A percentile compares a stretch with the other conserved stretches of the same genome.
Evolutionary conservation across 441 rosid species (phyloP).

Genomic region (Adansonia grandidieri): DNA sequence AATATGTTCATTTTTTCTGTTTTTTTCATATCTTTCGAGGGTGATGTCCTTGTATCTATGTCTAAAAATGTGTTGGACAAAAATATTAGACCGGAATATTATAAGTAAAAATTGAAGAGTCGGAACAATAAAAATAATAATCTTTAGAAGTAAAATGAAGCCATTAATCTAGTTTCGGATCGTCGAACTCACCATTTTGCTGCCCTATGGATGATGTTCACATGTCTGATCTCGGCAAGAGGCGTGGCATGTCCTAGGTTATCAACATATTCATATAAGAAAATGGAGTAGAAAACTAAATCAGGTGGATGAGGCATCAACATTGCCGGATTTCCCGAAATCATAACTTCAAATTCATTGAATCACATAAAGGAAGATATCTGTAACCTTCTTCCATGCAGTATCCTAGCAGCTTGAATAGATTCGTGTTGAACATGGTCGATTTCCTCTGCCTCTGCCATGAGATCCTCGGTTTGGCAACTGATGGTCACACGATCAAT

Average conservation of each 20-base stretch:
- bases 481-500: constrained; percentile 30
- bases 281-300: constrained; percentile 27
- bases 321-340: not conserved
- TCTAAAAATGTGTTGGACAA: no score
- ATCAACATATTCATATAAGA: constrained; percentile 63
- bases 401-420: constrained; percentile 57
- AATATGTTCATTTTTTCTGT: no score
- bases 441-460: constrained; percentile 48
- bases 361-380: constrained; percentile 24
- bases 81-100: no score
- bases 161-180: not conserved
- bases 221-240: constrained; percentile 56
- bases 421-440: constrained; percentile 59
- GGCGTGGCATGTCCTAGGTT: constrained; percentile 51
- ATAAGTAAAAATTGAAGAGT: no score
- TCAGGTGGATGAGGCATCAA: not conserved
- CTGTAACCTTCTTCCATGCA: constrained; percentile 51
- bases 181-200: constrained; percentile 59
- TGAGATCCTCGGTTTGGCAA: constrained; percentile 48
- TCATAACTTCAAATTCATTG: not conserved
- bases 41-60: no score
- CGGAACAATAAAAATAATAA: no score
- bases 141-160: not conserved
- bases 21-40: no score
- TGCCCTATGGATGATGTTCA: constrained; percentile 64